These are phyloP conservation scores for Pythium chondricola DNA, from an alignment of 352 stramenopile species.

Conservation along the genomic window DNA sequence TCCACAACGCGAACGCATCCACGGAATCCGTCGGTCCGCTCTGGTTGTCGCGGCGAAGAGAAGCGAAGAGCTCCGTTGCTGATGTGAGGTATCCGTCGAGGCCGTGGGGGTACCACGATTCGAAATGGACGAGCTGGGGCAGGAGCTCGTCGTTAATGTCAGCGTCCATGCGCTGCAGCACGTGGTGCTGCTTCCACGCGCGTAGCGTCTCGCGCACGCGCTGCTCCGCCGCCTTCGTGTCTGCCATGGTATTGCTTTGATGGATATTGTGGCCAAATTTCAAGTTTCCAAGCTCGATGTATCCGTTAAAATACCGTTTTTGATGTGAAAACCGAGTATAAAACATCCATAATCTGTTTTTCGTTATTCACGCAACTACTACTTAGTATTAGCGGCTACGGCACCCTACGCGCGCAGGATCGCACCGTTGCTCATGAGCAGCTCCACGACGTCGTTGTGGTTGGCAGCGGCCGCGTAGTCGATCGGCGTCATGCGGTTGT, in stretches of 20 bases:
- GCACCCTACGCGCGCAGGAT: constrained; percentile 20
- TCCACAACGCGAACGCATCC: constrained; percentile 24
- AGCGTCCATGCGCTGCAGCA: constrained; percentile 27
- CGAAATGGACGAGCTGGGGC: constrained; percentile 51
- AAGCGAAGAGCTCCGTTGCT: constrained; percentile 41
- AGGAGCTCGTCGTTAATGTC: constrained; percentile 17
- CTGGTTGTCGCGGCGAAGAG: constrained; percentile 14
- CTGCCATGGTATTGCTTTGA: no score
- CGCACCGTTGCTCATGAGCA: constrained; percentile 24
- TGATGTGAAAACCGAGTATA: no score
- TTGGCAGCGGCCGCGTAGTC: constrained; percentile 22
- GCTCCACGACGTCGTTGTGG: constrained; percentile 23
- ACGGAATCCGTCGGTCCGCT: not conserved
- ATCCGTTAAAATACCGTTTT: no score
- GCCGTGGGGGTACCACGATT: constrained; percentile 58
- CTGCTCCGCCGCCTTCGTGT: not conserved
- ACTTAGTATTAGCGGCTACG: no score
- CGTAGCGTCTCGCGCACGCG: constrained; percentile 10
- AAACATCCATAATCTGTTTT: no score
- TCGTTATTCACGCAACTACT: no score
- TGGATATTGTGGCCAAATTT: no score
- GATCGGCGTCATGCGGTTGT: constrained; percentile 27
- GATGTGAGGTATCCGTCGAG: constrained; percentile 47
- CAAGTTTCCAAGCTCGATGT: no score
- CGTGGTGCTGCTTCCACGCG: constrained; percentile 33